Evolutionary conservation across 257 asterid genomes (phyloP), one percentile per base, ranked within the genome.

Genomic region (Avicennia marina): DNA sequence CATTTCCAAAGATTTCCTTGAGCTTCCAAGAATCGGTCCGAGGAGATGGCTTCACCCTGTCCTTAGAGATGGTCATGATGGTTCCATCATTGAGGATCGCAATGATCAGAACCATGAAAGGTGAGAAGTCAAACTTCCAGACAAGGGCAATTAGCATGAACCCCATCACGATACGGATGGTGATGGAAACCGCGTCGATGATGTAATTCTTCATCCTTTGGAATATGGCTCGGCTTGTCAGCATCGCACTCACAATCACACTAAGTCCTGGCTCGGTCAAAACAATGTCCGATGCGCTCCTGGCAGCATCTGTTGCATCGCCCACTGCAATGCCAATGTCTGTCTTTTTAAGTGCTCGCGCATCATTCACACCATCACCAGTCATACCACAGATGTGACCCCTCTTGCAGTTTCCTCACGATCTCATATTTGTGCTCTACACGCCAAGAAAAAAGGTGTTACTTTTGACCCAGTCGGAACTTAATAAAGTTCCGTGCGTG

Each of bases 151-250:
- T 58, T 24, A 73, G 80, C 80, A 75, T 56, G 73, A 79, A 79
- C 1, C 86, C 86, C 67, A 79, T 2, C 29, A 78, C 85, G 0
- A 79, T 79, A 60, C 82, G 82, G 62, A 79, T 75, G 1, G 86
- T 75, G 70, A 79, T 79, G 41, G 82, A 79, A 39, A 79, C 86
- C 0, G 86, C 86, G 20, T 79, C 75, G 42, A 79, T 79, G 46
- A 94, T 87, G 65, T 87, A 84, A 64, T 84, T 87, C 76, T 87
- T 87, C 94, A 87, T 87, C 73, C 96, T 87, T 63, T 87, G 96
- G 65, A 87, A 87, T 62, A 87, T 87, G 70, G 96, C 94, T 47
- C 96, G 66, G 62, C 96, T 87, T 4, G 96, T 87, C 58, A 87
- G 75, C 13, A 87, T 94, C 1, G 93, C 94, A 40, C 93, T 82